Base-by-base conservation (phyloP, 176 grass and related monocot genomes). In the Carex kokanica region DNA sequence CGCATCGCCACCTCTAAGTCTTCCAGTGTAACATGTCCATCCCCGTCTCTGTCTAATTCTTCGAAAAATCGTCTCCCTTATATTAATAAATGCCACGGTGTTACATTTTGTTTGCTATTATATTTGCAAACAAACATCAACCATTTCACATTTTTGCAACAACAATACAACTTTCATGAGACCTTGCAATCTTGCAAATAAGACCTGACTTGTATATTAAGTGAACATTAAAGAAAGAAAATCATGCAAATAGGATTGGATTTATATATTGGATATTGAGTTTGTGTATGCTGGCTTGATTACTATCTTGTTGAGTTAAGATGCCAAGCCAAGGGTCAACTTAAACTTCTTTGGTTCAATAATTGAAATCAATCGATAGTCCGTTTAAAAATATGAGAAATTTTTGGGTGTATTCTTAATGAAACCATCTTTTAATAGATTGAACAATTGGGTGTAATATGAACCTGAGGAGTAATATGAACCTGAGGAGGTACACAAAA, bases 1-100 rank as follows among this genome's bases (percentile, higher is more conserved):
- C 91, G 92, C 92, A 95, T 93, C 51, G 95, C 95, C 86, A 93
- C 79, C 87, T 98, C 96, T 60, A 98, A 92, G 77, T 98, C 96
- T 86, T 98, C 96, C 14, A 98, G 80, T 58, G 89, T 98, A 69
- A 98, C 88, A 72, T 93, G 91, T 12, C 96, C 96, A 84, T 98
- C 96, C 79, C 89, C 86, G 86, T 98, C 93, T 90, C 92, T 90
- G 60, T 98, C 96, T 40, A 98, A 87, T 75, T 95, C 96, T 87
- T 98, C 91, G 87, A 98, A 98, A 86, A 98, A 98, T 8, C 88
- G 86, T 86, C 84, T 98, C 89, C 96, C 96, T 98, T 86, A 54
- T 87, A 66, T 40, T 82, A 72, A 71, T 81, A 38, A 23, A 83
- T 45, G 36, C 49, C 49, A 78, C 1, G 6, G 20, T 78, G 20